These are phyloP conservation scores for Candida neerlandica DNA, from an alignment of 1,139 yeast genomes.

Conservation along the genomic window DNA sequence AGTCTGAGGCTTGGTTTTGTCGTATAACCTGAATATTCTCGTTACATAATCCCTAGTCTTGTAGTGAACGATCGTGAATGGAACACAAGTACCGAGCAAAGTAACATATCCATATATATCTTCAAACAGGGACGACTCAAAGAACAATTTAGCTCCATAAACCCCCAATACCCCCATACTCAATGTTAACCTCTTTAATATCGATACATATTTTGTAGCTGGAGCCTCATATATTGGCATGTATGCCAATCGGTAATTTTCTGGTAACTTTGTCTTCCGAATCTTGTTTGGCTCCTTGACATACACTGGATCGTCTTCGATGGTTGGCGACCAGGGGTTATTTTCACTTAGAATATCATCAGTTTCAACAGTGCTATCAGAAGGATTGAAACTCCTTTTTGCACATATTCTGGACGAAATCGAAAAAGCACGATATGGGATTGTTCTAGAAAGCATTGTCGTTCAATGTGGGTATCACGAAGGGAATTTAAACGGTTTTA, in stretches of 20 bases:
- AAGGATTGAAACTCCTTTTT: constrained; percentile 26
- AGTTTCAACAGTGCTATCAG: constrained; percentile 42
- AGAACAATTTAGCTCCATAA: constrained; percentile 57
- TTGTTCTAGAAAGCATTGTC: background rate
- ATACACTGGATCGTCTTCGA: constrained; percentile 40
- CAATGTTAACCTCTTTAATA: constrained; percentile 54
- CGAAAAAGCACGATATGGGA: constrained; percentile 1
- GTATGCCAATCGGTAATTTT: constrained; percentile 52
- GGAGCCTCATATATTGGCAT: constrained; percentile 61
- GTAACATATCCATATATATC: constrained; percentile 53
- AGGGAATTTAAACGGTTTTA: background rate
- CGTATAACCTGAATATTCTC: constrained; percentile 70
- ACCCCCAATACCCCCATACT: constrained; percentile 58
- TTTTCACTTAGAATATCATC: constrained; percentile 46
- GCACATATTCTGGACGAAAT: background rate
- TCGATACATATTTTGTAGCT: constrained; percentile 54
- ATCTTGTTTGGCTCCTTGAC: constrained; percentile 27
- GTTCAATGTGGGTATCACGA: background rate
- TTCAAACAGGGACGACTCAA: constrained; percentile 59
- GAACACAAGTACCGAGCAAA: constrained; percentile 41
- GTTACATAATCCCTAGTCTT: constrained; percentile 71
- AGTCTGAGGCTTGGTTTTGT: constrained; percentile 64
- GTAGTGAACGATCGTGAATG: constrained; percentile 55
- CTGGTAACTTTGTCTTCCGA: constrained; percentile 36
- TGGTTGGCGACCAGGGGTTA: constrained; percentile 53